Evolutionary conservation across 371 early-diverging fungal genomes (phyloP).

Genomic region (Mucor irregularis): DNA sequence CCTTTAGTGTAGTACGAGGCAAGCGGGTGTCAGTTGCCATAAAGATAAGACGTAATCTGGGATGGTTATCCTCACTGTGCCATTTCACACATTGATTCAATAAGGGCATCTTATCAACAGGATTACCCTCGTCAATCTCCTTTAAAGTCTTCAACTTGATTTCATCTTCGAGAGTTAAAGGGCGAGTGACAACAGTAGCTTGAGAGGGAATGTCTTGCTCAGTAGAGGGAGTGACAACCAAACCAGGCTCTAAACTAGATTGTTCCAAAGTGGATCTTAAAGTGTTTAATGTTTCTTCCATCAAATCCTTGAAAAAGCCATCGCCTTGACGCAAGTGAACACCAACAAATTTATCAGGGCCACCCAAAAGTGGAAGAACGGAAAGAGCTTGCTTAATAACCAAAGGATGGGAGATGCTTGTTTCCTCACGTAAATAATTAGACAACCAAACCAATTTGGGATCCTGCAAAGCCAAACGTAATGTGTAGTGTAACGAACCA

Average conservation of each 20-base stretch:
- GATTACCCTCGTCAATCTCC: not conserved
- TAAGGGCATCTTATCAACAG: not conserved
- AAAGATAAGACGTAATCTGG: slow-evolving; percentile 44
- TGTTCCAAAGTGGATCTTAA: slow-evolving; percentile 28
- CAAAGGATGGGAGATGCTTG: slow-evolving; percentile 37
- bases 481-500: slow-evolving; percentile 46
- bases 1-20: slow-evolving; percentile 42
- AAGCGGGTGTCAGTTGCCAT: slow-evolving; percentile 59
- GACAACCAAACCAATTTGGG: slow-evolving; percentile 20
- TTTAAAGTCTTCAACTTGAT: not conserved
- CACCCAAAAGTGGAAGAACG: slow-evolving; percentile 38
- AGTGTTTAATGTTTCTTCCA: slow-evolving; percentile 30
- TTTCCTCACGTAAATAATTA: slow-evolving; percentile 26
- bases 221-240: not conserved
- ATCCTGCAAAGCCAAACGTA: slow-evolving; percentile 30
- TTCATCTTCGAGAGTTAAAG: not conserved
- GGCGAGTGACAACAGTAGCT: not conserved
- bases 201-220: not conserved
- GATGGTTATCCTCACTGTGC: slow-evolving; percentile 16
- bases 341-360: slow-evolving; percentile 39
- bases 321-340: slow-evolving; percentile 55
- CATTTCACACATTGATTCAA: slow-evolving; percentile 14
- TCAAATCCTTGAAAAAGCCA: slow-evolving; percentile 36
- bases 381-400: slow-evolving; percentile 29
- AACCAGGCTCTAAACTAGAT: not conserved